Base-by-base conservation (phyloP, 148 eudicot species). In the Chenopodium quinoa region DNA sequence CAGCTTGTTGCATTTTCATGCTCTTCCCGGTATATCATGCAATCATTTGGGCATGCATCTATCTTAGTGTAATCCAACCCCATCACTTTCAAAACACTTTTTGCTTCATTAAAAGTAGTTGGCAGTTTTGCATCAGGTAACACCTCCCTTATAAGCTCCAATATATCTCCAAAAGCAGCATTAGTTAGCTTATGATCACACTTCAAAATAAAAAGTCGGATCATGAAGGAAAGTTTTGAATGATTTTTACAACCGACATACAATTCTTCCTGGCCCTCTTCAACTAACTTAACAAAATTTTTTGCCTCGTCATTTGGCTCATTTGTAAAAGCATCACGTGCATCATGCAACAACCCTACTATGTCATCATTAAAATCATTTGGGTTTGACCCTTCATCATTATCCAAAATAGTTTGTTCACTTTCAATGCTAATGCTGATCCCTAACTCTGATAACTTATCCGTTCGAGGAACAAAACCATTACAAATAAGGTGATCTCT, bases 51-150 rank as follows among this genome's bases (percentile, higher is more conserved):
- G 29, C 54, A 71, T 16, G 62, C 62, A 56, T 76, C 75, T 40
- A 34, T 71, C 50, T 71, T 71, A 16, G 75, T 71, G 14, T 71
- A 71, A 22, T 71, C 75, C 16, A 71, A 46, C 12, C 75, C 50
- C 22, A 71, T 19, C 23, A 71, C 52, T 22, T 71, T 71, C 2
- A 71, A 17, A 71, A 71, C 75, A 34, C 46, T 71, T 22, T 71
- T 71, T 2, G 50, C 75, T 9, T 71, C 75, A 44, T 71, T 19
- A 37, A 40, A 71, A 9, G 75, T 40, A 9, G 75, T 0, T 37
- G 75, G 75, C 11, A 71, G 14, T 22, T 71, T 71, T 1, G 75
- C 75, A 71, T 71, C 48, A 13, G 52, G 75, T 13, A 34, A 44
- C 8, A 71, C 52, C 22, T 14, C 52, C 52, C 22, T 71, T 12